Conservation (phyloP, 2,329 filamentous ascomycete genomes). For the Dothidotthia symphoricarpi region DNA sequence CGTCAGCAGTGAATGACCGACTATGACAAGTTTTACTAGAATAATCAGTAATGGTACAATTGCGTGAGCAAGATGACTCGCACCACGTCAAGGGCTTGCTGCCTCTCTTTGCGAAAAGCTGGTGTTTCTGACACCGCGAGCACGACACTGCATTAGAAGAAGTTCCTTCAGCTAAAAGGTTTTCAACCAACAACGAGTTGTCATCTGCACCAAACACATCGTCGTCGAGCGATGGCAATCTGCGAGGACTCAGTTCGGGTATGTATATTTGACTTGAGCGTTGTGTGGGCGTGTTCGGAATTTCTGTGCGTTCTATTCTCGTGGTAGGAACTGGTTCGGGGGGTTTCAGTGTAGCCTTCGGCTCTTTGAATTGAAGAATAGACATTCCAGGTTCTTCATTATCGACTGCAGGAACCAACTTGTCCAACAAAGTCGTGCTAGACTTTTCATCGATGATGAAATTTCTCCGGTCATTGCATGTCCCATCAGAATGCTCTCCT, state of each 20-base stretch:
- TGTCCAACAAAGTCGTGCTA: too few relatives aligned
- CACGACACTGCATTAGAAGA: conserved; percentile 7
- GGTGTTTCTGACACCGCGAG: conserved; percentile 12
- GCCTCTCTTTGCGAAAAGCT: conserved; percentile 1
- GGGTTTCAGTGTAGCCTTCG: too few relatives aligned
- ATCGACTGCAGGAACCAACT: too few relatives aligned
- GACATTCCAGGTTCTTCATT: too few relatives aligned
- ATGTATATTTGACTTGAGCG: conserved; percentile 7
- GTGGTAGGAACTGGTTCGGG: not conserved
- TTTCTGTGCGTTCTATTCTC: conserved; percentile 4
- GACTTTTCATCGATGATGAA: too few relatives aligned
- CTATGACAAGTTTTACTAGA: conserved; percentile 6
- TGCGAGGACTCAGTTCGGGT: not conserved
- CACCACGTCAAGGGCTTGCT: conserved; percentile 10
- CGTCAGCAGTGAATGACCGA: conserved; percentile 1
- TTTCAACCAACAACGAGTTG: not conserved
- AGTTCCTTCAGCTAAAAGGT: not conserved
- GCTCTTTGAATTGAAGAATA: too few relatives aligned
- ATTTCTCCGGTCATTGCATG: too few relatives aligned
- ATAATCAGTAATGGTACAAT: conserved; percentile 2
- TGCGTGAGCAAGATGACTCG: not conserved
- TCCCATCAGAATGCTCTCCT: too few relatives aligned
- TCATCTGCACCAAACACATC: not conserved
- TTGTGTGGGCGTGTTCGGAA: conserved; percentile 19
- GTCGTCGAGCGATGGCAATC: not conserved